A percentile compares a stretch with the other conserved stretches of the same genome.
Conservation (phyloP, 345 rosid genomes). For the Toxicodendron radicans region DNA sequence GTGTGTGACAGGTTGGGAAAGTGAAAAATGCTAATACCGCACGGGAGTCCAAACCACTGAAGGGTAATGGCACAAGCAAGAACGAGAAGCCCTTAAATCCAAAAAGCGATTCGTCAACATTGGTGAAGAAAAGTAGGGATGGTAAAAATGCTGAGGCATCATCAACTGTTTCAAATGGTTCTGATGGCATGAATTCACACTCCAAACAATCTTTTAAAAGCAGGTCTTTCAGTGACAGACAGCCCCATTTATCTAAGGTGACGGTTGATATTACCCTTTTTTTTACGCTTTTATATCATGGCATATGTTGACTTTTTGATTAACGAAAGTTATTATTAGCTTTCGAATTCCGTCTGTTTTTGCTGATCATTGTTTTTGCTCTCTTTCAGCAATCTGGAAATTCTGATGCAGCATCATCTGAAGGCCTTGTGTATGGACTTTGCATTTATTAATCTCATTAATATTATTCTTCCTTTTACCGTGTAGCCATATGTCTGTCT, state of each 20-base stretch:
- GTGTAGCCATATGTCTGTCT: constrained; percentile 5
- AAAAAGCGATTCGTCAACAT: constrained; percentile 45
- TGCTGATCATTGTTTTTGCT: constrained; percentile 33
- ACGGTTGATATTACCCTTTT: constrained; percentile 5
- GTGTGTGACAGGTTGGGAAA: constrained; percentile 44
- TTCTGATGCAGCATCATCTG: constrained; percentile 44
- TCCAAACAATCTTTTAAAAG: constrained; percentile 51
- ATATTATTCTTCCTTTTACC: neutral
- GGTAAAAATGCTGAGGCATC: constrained; percentile 37
- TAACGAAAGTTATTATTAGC: neutral
- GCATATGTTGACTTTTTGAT: neutral
- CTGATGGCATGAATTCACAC: constrained; percentile 36
- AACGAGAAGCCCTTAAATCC: constrained; percentile 44
- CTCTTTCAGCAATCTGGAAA: constrained; percentile 57
- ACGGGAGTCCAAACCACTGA: constrained; percentile 37
- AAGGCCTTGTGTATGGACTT: constrained; percentile 54
- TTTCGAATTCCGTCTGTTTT: constrained; percentile 15
- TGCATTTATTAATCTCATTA: neutral
- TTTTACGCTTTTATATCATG: constrained; percentile 11
- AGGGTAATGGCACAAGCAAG: constrained; percentile 48
- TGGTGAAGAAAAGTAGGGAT: constrained; percentile 46
- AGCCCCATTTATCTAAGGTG: constrained; percentile 49
- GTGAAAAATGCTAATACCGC: constrained; percentile 33
- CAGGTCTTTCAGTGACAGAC: constrained; percentile 53
- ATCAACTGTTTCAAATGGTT: constrained; percentile 53